Conservation (phyloP, 108 stramenopile genomes). For the Fragilaria crotonensis region DNA sequence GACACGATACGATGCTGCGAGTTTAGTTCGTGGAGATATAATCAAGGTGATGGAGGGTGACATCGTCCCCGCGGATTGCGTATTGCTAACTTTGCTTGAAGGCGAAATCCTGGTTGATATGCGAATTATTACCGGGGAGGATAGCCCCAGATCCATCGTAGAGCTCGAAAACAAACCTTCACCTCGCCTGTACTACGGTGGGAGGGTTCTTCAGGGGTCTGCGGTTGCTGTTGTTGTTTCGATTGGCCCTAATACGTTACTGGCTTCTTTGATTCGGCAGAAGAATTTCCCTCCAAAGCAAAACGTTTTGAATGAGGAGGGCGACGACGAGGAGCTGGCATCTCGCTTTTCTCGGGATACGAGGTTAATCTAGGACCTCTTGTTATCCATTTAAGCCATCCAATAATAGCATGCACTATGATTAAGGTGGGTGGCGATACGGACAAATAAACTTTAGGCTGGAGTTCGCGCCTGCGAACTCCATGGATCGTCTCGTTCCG, state of each 20-base stretch:
- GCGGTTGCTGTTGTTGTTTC: slow-evolving; percentile 62
- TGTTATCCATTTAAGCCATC: too few species aligned
- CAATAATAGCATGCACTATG: too few species aligned
- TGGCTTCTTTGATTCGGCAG: slow-evolving; percentile 55
- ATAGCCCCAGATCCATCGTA: slow-evolving; percentile 34
- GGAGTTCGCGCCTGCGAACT: too few species aligned
- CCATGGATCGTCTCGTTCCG: slow-evolving; percentile 4
- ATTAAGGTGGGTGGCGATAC: too few species aligned
- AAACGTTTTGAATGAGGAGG: too few species aligned
- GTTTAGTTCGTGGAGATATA: slow-evolving; percentile 67
- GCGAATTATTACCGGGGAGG: slow-evolving; percentile 55
- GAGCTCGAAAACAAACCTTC: slow-evolving; percentile 12
- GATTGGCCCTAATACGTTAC: slow-evolving; percentile 47
- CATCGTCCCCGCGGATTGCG: slow-evolving; percentile 75
- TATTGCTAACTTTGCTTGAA: slow-evolving; percentile 38
- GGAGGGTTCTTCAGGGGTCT: slow-evolving; percentile 59
- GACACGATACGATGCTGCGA: slow-evolving; percentile 76
- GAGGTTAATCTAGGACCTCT: too few species aligned
- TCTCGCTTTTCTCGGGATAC: too few species aligned
- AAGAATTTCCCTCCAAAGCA: slow-evolving; percentile 52
- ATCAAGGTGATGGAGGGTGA: slow-evolving; percentile 78
- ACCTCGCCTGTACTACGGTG: slow-evolving; percentile 51
- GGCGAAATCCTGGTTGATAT: slow-evolving; percentile 67
- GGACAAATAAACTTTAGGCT: too few species aligned
- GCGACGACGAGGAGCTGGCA: too few species aligned